phyloP scores from a whole-genome alignment of 75 land plant genomes.

The Selaginella moellendorffii region DNA sequence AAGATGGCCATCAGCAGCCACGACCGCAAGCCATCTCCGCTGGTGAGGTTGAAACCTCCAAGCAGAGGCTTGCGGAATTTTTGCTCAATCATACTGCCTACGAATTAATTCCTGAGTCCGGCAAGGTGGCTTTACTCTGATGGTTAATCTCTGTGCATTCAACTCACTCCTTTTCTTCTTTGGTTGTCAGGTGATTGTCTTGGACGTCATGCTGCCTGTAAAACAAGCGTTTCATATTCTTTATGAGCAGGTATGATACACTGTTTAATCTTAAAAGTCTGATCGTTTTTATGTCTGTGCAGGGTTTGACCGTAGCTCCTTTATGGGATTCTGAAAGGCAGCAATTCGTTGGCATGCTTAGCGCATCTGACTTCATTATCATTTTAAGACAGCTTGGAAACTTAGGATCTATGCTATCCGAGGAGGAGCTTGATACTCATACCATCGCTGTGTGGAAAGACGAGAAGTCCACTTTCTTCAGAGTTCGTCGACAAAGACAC shows the following conservation, averaged over 20 bases:
- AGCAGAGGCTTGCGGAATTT: slow-evolving; percentile 34
- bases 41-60: slow-evolving; percentile 45
- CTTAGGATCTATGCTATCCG: slow-evolving; percentile 67
- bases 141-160: neutral
- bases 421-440: slow-evolving; percentile 95
- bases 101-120: slow-evolving; percentile 83
- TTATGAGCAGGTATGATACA: slow-evolving; percentile 59
- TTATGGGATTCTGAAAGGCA: slow-evolving; percentile 62
- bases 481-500: slow-evolving; percentile 11
- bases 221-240: slow-evolving; percentile 81
- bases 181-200: slow-evolving; percentile 50
- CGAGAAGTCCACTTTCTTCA: slow-evolving; percentile 19
- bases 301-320: slow-evolving; percentile 85
- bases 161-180: neutral
- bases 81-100: slow-evolving; percentile 54
- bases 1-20: neutral
- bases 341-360: slow-evolving; percentile 83
- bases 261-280: neutral
- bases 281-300: slow-evolving; percentile 9
- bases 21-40: too few relatives aligned
- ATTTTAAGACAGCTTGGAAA: slow-evolving; percentile 85
- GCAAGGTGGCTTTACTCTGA: slow-evolving; percentile 37
- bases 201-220: slow-evolving; percentile 66
- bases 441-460: slow-evolving; percentile 96
- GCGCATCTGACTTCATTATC: slow-evolving; percentile 65